Evolutionary conservation across 148 eudicot genomes (phyloP).

Genomic region (Rhododendron ferrugineum): DNA sequence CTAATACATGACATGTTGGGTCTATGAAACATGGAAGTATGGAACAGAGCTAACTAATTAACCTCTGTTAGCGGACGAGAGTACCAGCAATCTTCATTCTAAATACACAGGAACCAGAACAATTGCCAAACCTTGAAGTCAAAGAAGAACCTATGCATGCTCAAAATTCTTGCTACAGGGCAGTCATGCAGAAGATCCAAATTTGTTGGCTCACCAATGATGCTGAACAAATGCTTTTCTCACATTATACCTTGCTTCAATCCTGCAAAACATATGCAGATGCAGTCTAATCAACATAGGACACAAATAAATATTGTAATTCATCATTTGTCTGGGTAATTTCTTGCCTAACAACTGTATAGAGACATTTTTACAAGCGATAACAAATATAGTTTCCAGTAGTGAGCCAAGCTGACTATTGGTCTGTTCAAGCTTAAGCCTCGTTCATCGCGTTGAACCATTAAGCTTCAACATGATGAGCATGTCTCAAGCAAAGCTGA

Average conservation of each 20-base stretch:
- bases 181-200: slow-evolving; percentile 8
- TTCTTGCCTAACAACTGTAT: not conserved
- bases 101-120: not conserved
- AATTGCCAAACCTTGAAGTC: not conserved
- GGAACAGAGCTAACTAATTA: not conserved
- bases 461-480: not conserved
- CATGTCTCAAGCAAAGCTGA: not conserved
- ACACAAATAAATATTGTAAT: not conserved
- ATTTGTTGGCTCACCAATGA: not conserved
- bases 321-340: not conserved
- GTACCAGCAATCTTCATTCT: not conserved
- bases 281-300: not conserved
- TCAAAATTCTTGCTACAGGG: not conserved
- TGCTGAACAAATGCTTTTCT: not conserved
- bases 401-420: not conserved
- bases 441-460: not conserved
- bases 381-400: not conserved
- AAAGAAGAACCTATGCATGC: not conserved
- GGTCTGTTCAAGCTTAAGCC: not conserved
- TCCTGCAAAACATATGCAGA: slow-evolving; percentile 1
- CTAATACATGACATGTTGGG: not conserved
- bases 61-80: not conserved
- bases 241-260: not conserved
- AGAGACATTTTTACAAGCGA: not conserved
- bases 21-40: not conserved